phyloP scores from a whole-genome alignment of 208 protist species.

The Trypanosoma platydactyli region DNA sequence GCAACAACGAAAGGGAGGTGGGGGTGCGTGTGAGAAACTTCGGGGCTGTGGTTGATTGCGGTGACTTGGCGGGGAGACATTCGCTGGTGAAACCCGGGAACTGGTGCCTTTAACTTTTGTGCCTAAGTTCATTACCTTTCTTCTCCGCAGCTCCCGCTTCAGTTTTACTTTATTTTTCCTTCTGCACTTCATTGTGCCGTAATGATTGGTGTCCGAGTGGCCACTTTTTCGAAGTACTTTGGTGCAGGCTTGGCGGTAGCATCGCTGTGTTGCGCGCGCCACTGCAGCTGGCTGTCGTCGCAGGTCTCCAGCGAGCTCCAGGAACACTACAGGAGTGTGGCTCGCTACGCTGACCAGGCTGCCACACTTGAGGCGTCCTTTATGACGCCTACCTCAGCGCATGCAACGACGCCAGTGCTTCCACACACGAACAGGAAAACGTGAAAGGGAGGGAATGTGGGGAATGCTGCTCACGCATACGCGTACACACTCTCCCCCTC shows the following conservation, averaged over 20 bases:
- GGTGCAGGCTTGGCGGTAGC: constrained; percentile 39
- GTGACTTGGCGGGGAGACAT: no score
- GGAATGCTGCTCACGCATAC: no score
- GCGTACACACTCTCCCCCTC: no score
- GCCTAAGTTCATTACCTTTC: no score
- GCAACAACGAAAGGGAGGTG: no score
- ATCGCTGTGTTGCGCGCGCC: constrained; percentile 44
- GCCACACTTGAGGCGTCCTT: constrained; percentile 40
- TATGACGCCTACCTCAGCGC: not conserved
- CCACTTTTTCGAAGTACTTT: constrained; percentile 43
- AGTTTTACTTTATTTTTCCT: no score
- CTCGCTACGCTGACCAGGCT: constrained; percentile 36
- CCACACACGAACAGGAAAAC: not conserved
- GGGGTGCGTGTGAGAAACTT: no score
- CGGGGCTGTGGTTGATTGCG: no score
- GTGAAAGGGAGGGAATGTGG: not conserved
- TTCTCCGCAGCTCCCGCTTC: no score
- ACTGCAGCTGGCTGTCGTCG: constrained; percentile 45
- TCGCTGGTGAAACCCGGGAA: no score
- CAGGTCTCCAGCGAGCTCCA: constrained; percentile 37
- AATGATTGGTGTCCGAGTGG: constrained; percentile 24
- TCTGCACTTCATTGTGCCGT: no score
- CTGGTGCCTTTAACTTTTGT: no score
- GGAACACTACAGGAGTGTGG: constrained; percentile 36
- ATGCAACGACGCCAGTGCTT: not conserved